Evolutionary conservation across 345 rosid genomes (phyloP).

Genomic region (Populus deltoides): DNA sequence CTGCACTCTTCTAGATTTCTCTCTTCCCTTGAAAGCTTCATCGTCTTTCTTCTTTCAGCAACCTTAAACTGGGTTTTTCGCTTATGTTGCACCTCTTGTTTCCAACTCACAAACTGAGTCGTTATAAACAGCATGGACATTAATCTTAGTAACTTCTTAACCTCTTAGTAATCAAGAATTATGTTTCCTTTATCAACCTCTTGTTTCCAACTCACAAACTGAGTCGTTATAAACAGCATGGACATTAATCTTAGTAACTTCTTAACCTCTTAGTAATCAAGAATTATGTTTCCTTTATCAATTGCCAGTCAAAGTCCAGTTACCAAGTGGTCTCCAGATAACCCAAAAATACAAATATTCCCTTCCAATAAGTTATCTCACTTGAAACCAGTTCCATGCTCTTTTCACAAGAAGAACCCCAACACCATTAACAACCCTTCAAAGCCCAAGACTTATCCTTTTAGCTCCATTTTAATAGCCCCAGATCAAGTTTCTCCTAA

Average conservation of each 20-base stretch:
- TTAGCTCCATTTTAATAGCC: conserved; percentile 24
- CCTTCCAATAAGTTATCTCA: not conserved
- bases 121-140: not conserved
- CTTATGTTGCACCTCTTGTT: not conserved
- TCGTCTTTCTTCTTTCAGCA: not conserved
- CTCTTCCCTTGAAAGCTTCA: not conserved
- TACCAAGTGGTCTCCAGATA: not conserved
- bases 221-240: not conserved
- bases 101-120: not conserved
- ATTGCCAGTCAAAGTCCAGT: conserved; percentile 6
- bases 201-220: not conserved
- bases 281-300: conserved; percentile 14
- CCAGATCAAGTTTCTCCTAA: conserved; percentile 35
- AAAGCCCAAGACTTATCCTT: conserved; percentile 21
- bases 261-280: not conserved
- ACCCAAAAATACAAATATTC: conserved; percentile 1
- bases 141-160: not conserved
- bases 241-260: not conserved
- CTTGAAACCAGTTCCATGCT: conserved; percentile 8
- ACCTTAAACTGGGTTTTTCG: not conserved
- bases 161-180: not conserved
- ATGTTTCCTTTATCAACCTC: conserved; percentile 7
- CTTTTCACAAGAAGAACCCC: conserved; percentile 17
- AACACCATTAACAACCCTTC: conserved; percentile 18
- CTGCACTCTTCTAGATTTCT: conserved; percentile 5